Percentiles rank a stretch among this genome's conserved stretches.
These are phyloP conservation scores for Hirsutella rhossiliensis DNA, from an alignment of 2,329 filamentous ascomycete genomes.

Conservation along the genomic window DNA sequence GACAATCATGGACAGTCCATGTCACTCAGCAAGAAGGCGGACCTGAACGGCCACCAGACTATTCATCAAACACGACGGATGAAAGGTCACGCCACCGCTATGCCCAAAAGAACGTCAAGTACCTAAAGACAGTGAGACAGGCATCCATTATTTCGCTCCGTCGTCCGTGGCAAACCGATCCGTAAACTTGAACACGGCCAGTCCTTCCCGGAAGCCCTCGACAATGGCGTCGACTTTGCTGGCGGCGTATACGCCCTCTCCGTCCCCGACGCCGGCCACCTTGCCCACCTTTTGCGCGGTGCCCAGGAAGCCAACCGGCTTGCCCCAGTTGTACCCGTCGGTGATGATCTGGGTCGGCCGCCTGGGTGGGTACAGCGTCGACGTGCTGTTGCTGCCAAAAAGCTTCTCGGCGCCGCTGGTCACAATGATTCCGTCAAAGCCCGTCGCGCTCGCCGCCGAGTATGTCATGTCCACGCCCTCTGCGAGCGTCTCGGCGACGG, in stretches of 20 bases:
- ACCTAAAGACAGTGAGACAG: too few relatives aligned
- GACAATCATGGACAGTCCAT: too few relatives aligned
- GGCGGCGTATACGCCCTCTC: slow-evolving; percentile 28
- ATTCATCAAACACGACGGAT: too few relatives aligned
- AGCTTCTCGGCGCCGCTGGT: slow-evolving; percentile 38
- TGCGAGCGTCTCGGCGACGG: slow-evolving; percentile 48
- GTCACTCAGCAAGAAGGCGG: too few relatives aligned
- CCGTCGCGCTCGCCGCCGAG: slow-evolving; percentile 47
- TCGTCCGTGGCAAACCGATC: slow-evolving; percentile 49
- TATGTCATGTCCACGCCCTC: slow-evolving; percentile 51
- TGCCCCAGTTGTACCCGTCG: slow-evolving; percentile 56
- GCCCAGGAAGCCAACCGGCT: slow-evolving; percentile 53
- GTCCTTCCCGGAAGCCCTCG: slow-evolving; percentile 38
- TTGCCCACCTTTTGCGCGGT: slow-evolving; percentile 22
- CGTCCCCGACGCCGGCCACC: slow-evolving; percentile 29
- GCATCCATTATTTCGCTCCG: not conserved
- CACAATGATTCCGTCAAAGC: slow-evolving; percentile 52
- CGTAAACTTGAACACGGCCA: slow-evolving; percentile 54
- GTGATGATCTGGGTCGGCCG: slow-evolving; percentile 51
- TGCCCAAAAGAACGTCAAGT: too few relatives aligned
- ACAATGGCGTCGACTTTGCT: slow-evolving; percentile 26
- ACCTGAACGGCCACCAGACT: too few relatives aligned
- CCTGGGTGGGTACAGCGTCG: slow-evolving; percentile 49
- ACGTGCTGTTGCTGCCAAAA: slow-evolving; percentile 31
- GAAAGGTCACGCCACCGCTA: too few relatives aligned